A percentile compares a stretch with the other conserved stretches of the same genome.
Conservation (phyloP, 371 early-diverging fungal species). For the Zopfochytrium polystomum region DNA sequence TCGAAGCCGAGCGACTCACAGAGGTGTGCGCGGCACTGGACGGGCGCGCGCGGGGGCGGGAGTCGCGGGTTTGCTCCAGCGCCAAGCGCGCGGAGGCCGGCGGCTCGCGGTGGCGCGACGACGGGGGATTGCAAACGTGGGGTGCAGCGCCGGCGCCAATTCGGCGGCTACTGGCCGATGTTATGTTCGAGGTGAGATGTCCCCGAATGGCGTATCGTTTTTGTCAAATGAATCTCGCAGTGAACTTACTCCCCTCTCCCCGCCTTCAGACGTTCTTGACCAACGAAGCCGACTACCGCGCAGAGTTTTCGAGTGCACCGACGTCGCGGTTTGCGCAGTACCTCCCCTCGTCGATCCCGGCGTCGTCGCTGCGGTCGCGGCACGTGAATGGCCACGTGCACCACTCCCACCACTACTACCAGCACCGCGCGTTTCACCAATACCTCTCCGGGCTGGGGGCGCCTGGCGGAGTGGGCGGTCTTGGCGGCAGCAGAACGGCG, state of each 20-base stretch:
- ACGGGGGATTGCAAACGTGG: slow-evolving; percentile 23
- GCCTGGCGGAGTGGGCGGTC: too few relatives aligned
- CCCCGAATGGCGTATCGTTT: too few relatives aligned
- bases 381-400: too few relatives aligned
- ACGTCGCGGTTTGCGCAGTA: slow-evolving; percentile 17
- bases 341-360: too few relatives aligned
- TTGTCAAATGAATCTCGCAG: too few relatives aligned
- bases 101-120: slow-evolving; percentile 4
- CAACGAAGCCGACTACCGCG: slow-evolving; percentile 21
- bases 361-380: too few relatives aligned
- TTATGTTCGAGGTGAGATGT: slow-evolving; percentile 49
- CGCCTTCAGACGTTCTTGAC: slow-evolving; percentile 24
- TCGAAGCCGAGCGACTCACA: slow-evolving; percentile 41
- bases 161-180: slow-evolving; percentile 42
- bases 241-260: too few relatives aligned
- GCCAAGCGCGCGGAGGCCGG: neutral
- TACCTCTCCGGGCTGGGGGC: too few relatives aligned
- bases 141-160: slow-evolving; percentile 24
- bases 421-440: too few relatives aligned
- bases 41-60: slow-evolving; percentile 5
- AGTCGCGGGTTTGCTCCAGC: slow-evolving; percentile 19
- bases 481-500: too few relatives aligned
- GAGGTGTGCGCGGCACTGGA: slow-evolving; percentile 36
- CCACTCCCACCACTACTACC: too few relatives aligned
- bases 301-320: neutral